Evolutionary conservation across 2,329 filamentous ascomycete species (phyloP), one percentile per base, ranked within the genome.

Genomic region (Ceratocystis lukuohia): DNA sequence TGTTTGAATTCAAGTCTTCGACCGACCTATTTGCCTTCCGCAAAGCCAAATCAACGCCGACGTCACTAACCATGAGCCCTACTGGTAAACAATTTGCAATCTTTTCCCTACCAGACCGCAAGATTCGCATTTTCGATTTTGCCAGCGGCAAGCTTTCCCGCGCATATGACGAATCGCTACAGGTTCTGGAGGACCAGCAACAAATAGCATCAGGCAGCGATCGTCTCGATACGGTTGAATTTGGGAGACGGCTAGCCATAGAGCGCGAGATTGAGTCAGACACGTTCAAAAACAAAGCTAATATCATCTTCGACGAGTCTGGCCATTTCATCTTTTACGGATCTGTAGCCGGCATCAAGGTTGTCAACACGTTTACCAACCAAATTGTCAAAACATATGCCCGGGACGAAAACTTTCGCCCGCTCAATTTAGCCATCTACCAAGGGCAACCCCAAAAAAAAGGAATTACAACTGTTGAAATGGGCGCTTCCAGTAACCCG

Each of bases 11-110:
- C 77, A 99, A 99, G 77, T 96, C 91, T 73, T 87, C 89, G 1
- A 99, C 94, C 2, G 94, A 89, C 72, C 80, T 99, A 0, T 99
- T 97, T 73, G 93, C 96, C 65, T 97, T 99, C 78, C 97, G 96
- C 73, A 97, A 96, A 76, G 84, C 89, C 63, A 97, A 96, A 75
- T 89, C 91, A 0, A 83, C 88, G 0, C 92, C 93, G 0, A 84
- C 86, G 3, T 89, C 89, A 10, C 79, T 99, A 62, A 89, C 88
- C 0, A 83, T 99, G 61, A 96, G 94, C 0, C 91, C 92, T 0
- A 88, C 88, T 0, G 91, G 93, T 4, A 84, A 88, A 67, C 89
- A 91, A 68, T 94, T 99, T 72, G 91, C 88, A 1, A 88, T 91
- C 0, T 87, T 94, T 71, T 99, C 94, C 0, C 87, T 96, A 71